A percentile compares a stretch with the other conserved stretches of the same genome.
These are phyloP conservation scores for Dichotomopilus funicola DNA, from an alignment of 2,329 filamentous ascomycete genomes.

Conservation along the genomic window DNA sequence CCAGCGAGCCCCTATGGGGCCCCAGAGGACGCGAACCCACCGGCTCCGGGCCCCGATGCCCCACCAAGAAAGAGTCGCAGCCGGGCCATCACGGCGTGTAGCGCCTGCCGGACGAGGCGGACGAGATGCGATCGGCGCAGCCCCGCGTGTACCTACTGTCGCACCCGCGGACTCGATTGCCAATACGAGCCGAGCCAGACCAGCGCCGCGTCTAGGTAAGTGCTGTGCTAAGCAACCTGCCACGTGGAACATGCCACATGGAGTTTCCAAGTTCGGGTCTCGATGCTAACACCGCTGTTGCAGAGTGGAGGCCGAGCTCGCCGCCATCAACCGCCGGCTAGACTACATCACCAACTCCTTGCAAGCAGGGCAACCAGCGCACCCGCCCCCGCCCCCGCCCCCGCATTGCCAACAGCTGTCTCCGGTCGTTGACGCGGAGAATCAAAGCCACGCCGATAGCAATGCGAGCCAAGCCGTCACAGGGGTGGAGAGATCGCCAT, in stretches of 20 bases:
- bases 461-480: neutral
- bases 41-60: neutral
- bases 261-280: no score
- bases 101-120: conserved; percentile 8
- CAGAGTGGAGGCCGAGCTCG: conserved; percentile 12
- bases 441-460: conserved; percentile 1
- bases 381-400: neutral
- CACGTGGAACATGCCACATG: no score
- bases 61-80: conserved; percentile 5
- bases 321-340: conserved; percentile 10
- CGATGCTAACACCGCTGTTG: neutral
- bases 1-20: neutral
- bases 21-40: neutral
- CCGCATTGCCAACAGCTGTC: neutral
- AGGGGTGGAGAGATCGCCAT: conserved; percentile 4
- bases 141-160: conserved; percentile 8
- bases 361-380: neutral
- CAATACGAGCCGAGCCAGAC: conserved; percentile 6
- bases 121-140: conserved; percentile 10
- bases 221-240: neutral
- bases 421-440: neutral
- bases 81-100: conserved; percentile 5
- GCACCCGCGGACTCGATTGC: conserved; percentile 8
- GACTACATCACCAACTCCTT: conserved; percentile 7
- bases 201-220: conserved; percentile 8